phyloP scores from a whole-genome alignment of 495 filamentous ascomycete species.

The Clohesyomyces aquaticus region DNA sequence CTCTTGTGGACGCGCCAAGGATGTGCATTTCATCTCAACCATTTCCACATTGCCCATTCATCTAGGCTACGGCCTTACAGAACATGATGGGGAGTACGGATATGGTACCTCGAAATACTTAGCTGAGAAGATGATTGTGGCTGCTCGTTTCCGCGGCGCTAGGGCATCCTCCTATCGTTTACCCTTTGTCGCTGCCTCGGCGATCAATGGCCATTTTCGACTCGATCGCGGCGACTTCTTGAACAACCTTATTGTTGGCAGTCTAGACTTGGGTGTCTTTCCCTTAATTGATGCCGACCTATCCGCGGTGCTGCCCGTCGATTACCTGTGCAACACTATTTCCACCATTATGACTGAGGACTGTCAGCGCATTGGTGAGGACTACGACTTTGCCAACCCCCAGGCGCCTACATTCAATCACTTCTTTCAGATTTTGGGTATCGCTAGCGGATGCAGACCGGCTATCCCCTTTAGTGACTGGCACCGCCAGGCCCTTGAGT shows the following conservation, averaged over 20 bases:
- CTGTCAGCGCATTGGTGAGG: conserved; percentile 37
- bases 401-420: conserved; percentile 37
- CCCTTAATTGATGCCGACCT: conserved; percentile 42
- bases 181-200: conserved; percentile 45
- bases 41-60: conserved; percentile 45
- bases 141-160: conserved; percentile 45
- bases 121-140: conserved; percentile 42
- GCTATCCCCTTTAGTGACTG: too few species aligned
- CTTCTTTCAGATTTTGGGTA: conserved; percentile 35
- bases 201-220: conserved; percentile 43
- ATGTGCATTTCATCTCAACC: conserved; percentile 45
- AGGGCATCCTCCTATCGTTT: conserved; percentile 43
- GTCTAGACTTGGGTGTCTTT: conserved; percentile 43
- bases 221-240: conserved; percentile 47
- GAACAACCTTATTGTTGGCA: conserved; percentile 44
- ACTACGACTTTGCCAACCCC: conserved; percentile 43
- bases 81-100: conserved; percentile 43
- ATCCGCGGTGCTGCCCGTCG: conserved; percentile 42
- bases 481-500: too few species aligned
- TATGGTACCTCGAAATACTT: conserved; percentile 47
- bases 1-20: conserved; percentile 41
- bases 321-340: conserved; percentile 44
- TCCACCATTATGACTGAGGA: conserved; percentile 41
- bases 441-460: too few species aligned
- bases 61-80: conserved; percentile 37